These are phyloP conservation scores for Hemisphaericaspora xylanilytica DNA, from an alignment of 1,139 yeast genomes.

Conservation along the genomic window DNA sequence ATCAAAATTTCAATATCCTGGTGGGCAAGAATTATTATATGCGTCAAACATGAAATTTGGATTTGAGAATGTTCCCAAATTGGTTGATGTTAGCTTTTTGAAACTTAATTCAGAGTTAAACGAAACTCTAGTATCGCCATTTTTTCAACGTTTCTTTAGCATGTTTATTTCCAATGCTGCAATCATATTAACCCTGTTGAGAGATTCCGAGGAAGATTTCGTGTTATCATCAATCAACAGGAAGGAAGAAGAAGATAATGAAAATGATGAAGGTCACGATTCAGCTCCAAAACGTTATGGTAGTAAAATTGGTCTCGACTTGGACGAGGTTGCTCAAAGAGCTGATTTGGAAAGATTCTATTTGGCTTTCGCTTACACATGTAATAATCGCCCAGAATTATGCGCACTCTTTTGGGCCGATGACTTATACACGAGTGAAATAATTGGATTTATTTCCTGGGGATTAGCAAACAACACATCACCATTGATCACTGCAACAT, in stretches of 20 bases:
- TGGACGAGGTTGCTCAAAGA: constrained; percentile 61
- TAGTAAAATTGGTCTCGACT: constrained; percentile 30
- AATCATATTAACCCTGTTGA: constrained; percentile 71
- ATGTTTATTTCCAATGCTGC: constrained; percentile 72
- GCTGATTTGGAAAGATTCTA: constrained; percentile 89
- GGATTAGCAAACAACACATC: constrained; percentile 78
- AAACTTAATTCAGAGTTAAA: constrained; percentile 24
- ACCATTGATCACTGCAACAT: constrained; percentile 79
- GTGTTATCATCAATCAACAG: constrained; percentile 49
- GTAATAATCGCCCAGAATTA: constrained; percentile 57
- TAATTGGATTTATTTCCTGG: constrained; percentile 82
- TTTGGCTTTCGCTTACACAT: constrained; percentile 70
- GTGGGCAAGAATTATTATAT: constrained; percentile 24
- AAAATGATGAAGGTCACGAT: constrained; percentile 6
- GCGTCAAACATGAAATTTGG: constrained; percentile 22
- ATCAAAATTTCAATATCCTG: constrained; percentile 30
- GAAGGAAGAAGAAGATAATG: constrained; percentile 24
- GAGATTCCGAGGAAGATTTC: constrained; percentile 85
- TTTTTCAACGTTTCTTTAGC: constrained; percentile 55
- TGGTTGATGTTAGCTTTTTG: constrained; percentile 22
- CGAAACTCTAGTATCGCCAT: constrained; percentile 36
- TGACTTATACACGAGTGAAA: constrained; percentile 40
- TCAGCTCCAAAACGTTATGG: constrained; percentile 8
- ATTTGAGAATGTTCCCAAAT: constrained; percentile 23
- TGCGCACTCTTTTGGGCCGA: constrained; percentile 72